phyloP scores from a whole-genome alignment of 139 green algal genomes.

The Trebouxia sp. region DNA sequence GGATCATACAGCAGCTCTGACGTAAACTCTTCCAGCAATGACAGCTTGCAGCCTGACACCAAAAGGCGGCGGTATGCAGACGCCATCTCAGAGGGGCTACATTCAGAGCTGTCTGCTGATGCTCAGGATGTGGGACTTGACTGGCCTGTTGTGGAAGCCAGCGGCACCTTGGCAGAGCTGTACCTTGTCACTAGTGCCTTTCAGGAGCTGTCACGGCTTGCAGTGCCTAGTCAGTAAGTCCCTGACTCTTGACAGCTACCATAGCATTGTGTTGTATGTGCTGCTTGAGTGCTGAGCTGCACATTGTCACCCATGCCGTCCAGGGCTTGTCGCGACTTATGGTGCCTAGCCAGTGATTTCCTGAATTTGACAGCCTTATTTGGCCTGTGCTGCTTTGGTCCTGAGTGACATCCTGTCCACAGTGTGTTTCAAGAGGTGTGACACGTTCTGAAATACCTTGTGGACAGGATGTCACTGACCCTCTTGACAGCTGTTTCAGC shows the following conservation, averaged over 20 bases:
- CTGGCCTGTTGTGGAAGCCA: neutral
- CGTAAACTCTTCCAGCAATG: neutral
- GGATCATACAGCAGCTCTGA: conserved; percentile 2
- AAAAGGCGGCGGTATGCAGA: neutral
- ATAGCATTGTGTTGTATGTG: too few relatives aligned
- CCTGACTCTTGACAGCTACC: neutral
- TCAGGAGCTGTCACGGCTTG: neutral
- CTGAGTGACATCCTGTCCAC: too few relatives aligned
- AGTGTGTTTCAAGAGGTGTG: too few relatives aligned
- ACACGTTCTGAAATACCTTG: too few relatives aligned
- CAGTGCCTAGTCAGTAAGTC: neutral
- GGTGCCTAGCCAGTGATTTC: too few relatives aligned
- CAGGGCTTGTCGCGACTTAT: too few relatives aligned
- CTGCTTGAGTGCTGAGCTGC: too few relatives aligned
- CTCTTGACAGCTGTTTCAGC: too few relatives aligned
- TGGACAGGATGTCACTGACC: too few relatives aligned
- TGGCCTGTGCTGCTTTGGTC: too few relatives aligned
- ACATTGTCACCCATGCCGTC: too few relatives aligned
- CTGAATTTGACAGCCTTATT: too few relatives aligned
- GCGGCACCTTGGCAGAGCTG: neutral
- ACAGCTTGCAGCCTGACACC: neutral
- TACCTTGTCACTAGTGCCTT: neutral
- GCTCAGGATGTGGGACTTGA: neutral
- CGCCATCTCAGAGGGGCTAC: neutral
- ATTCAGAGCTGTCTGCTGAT: neutral